Conservation (phyloP, 257 asterid species). For the Marsdenia floribunda region DNA sequence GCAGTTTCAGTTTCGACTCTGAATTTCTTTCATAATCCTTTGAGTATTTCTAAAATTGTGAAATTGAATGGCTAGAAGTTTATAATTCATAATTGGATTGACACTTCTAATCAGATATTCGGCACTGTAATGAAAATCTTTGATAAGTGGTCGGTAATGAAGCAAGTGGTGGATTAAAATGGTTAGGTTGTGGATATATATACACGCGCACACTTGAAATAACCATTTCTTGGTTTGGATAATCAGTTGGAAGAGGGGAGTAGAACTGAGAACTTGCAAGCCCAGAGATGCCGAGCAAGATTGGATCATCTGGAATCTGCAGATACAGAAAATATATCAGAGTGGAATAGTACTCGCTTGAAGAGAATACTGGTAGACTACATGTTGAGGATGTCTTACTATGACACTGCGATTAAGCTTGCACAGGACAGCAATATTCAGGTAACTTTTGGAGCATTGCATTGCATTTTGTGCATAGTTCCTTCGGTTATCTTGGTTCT, state of each 20-base stretch:
- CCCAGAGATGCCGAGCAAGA: constrained; percentile 80
- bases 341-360: constrained; percentile 69
- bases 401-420: constrained; percentile 78
- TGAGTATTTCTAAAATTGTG: neutral
- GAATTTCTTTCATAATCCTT: neutral
- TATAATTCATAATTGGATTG: neutral
- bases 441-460: constrained; percentile 36
- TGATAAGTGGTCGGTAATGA: neutral
- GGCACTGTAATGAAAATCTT: neutral
- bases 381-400: constrained; percentile 95
- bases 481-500: neutral
- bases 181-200: neutral
- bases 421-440: constrained; percentile 79
- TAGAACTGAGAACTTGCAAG: constrained; percentile 79
- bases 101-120: too few species aligned
- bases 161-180: neutral
- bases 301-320: constrained; percentile 85
- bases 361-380: constrained; percentile 88
- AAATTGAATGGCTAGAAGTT: neutral
- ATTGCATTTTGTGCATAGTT: neutral
- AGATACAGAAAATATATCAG: constrained; percentile 60
- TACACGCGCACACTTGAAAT: neutral
- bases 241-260: constrained; percentile 87
- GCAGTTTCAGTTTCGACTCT: neutral
- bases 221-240: constrained; percentile 17